Evolutionary conservation across 148 eudicot species (phyloP).

Genomic region (Persicaria tinctoria): DNA sequence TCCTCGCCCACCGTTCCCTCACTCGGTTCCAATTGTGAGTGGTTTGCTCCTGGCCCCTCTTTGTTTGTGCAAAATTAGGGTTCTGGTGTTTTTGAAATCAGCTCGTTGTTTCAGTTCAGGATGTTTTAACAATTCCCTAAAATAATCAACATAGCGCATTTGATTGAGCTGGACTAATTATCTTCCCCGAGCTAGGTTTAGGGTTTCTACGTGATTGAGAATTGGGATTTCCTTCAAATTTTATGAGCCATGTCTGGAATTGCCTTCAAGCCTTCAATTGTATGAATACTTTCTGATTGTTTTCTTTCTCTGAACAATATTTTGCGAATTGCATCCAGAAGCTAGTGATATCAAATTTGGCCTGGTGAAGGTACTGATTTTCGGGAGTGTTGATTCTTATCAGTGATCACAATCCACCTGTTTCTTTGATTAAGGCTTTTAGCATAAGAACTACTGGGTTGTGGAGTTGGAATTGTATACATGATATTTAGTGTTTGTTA

Average conservation of each 20-base stretch:
- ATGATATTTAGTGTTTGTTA: no score
- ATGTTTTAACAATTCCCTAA: background rate
- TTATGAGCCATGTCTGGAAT: background rate
- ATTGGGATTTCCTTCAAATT: background rate
- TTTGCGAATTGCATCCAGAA: background rate
- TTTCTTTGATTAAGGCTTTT: background rate
- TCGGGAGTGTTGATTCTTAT: background rate
- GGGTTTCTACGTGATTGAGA: background rate
- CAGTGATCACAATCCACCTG: background rate
- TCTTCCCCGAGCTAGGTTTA: background rate
- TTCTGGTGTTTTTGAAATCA: background rate
- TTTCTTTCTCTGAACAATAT: background rate
- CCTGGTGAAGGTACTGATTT: background rate
- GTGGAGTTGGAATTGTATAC: no score
- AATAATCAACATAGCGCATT: background rate
- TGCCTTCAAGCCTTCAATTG: background rate
- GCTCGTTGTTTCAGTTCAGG: background rate
- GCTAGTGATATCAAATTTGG: background rate
- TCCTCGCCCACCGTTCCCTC: background rate
- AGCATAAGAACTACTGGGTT: background rate
- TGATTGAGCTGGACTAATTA: background rate
- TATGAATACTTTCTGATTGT: background rate
- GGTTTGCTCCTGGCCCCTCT: constrained; percentile 6
- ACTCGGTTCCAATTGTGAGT: constrained; percentile 2
- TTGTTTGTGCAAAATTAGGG: constrained; percentile 5